These are phyloP conservation scores for Cryphonectria parasitica DNA, from an alignment of 2,329 filamentous ascomycete species.

Conservation along the genomic window DNA sequence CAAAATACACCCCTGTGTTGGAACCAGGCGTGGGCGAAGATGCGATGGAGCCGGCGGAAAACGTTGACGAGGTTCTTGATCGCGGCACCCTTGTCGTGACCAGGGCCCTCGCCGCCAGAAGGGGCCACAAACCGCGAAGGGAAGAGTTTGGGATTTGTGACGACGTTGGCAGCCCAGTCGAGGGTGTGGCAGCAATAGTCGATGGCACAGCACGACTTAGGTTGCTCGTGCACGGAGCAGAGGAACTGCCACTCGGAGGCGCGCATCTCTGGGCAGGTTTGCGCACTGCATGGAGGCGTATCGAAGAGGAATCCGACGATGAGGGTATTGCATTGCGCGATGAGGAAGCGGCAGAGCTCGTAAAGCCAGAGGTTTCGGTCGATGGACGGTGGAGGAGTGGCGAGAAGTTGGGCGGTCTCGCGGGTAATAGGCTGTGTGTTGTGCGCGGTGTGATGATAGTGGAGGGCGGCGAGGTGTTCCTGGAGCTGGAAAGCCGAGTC, in stretches of 20 bases:
- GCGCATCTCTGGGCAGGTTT: constrained; percentile 96
- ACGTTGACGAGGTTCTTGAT: constrained; percentile 91
- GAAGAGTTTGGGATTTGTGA: constrained; percentile 94
- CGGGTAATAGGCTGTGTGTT: constrained; percentile 74
- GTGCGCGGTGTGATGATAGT: constrained; percentile 75
- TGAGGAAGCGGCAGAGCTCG: constrained; percentile 94
- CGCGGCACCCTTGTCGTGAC: constrained; percentile 64
- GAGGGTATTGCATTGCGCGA: constrained; percentile 89
- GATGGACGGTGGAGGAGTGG: constrained; percentile 78
- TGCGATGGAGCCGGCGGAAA: constrained; percentile 89
- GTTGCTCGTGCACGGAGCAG: constrained; percentile 94
- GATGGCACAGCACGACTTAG: constrained; percentile 96
- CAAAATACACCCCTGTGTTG: constrained; percentile 95
- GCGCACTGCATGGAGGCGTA: constrained; percentile 81
- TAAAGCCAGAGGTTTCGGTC: constrained; percentile 95
- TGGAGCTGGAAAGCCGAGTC: constrained; percentile 97
- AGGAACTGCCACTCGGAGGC: constrained; percentile 99
- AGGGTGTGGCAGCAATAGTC: constrained; percentile 99
- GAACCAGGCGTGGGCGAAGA: constrained; percentile 99
- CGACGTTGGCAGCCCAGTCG: constrained; percentile 94
- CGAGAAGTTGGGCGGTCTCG: constrained; percentile 74
- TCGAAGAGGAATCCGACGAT: constrained; percentile 94
- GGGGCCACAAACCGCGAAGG: constrained; percentile 75
- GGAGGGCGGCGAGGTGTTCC: constrained; percentile 92
- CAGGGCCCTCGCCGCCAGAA: constrained; percentile 61